Evolutionary conservation across 2,329 filamentous ascomycete species (phyloP).

Genomic region (Colletotrichum sp.): DNA sequence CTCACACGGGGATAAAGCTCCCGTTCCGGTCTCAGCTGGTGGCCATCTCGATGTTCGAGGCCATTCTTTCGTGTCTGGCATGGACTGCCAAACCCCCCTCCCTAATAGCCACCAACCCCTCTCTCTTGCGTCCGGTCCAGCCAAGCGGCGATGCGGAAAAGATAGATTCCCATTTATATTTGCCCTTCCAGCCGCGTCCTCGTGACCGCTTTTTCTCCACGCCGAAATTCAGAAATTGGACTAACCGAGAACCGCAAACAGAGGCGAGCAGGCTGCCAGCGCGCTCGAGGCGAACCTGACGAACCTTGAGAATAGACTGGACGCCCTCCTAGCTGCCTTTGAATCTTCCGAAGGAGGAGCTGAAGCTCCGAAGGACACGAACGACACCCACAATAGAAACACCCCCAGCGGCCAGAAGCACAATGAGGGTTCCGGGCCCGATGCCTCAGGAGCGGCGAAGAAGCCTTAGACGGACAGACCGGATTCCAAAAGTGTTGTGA

Average conservation of each 20-base stretch:
- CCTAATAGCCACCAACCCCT: background rate
- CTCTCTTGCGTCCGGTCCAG: background rate
- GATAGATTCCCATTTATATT: slow-evolving; percentile 13
- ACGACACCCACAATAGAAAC: background rate
- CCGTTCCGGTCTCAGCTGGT: background rate
- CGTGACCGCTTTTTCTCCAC: slow-evolving; percentile 11
- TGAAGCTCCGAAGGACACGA: background rate
- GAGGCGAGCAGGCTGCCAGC: slow-evolving; percentile 60
- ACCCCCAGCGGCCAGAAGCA: background rate
- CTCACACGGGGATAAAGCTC: background rate
- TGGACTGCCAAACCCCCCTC: background rate
- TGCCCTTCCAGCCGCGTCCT: background rate
- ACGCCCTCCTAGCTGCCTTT: slow-evolving; percentile 56
- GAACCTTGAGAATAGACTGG: slow-evolving; percentile 59
- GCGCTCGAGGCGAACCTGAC: slow-evolving; percentile 58
- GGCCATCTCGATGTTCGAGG: background rate
- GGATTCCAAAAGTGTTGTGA: background rate
- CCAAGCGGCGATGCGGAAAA: slow-evolving; percentile 16
- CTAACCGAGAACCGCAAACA: slow-evolving; percentile 29
- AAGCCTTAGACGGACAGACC: background rate
- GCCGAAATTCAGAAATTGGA: background rate
- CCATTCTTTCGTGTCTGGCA: background rate
- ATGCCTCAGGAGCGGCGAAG: background rate
- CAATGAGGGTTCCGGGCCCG: background rate
- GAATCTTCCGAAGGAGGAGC: slow-evolving; percentile 32